Evolutionary conservation across 1,139 yeast species (phyloP).

Genomic region (Pichia sp.): DNA sequence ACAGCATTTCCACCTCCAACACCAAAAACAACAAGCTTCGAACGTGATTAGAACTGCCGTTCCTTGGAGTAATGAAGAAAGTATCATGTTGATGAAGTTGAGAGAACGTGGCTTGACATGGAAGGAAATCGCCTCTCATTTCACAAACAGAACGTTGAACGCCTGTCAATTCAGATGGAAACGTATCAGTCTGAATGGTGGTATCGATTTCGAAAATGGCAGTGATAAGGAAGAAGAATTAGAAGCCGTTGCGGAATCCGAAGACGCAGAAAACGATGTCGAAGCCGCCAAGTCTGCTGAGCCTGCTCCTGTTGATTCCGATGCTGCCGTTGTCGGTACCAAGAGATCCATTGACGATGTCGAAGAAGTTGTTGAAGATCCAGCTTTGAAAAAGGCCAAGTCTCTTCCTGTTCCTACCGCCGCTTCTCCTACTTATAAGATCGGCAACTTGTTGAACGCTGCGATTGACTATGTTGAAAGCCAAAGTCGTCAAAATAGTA

Average conservation of each 20-base stretch:
- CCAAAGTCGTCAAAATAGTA: too few relatives aligned
- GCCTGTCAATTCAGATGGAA: constrained; percentile 84
- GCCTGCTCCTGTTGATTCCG: too few relatives aligned
- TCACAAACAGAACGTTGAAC: constrained; percentile 67
- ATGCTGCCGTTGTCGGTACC: not conserved
- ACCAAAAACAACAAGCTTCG: not conserved
- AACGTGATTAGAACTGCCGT: constrained; percentile 28
- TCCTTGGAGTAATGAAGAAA: constrained; percentile 70
- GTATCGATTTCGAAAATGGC: constrained; percentile 1
- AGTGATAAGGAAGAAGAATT: not conserved
- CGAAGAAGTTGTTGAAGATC: not conserved
- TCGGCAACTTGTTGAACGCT: too few relatives aligned
- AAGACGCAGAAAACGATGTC: too few relatives aligned
- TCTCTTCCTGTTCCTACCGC: too few relatives aligned
- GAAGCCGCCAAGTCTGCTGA: too few relatives aligned
- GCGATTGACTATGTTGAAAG: not conserved
- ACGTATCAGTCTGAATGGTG: constrained; percentile 32
- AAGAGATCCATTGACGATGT: not conserved
- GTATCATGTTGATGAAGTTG: constrained; percentile 59
- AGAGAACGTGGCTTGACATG: constrained; percentile 72
- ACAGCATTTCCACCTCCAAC: not conserved
- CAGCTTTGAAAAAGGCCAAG: not conserved
- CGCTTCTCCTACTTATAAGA: too few relatives aligned
- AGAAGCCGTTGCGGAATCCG: too few relatives aligned
- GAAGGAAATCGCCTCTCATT: constrained; percentile 71